A percentile compares a stretch with the other conserved stretches of the same genome.
phyloP scores from a whole-genome alignment of 192 early-diverging fungal genomes.

The Coemansia sp. region DNA sequence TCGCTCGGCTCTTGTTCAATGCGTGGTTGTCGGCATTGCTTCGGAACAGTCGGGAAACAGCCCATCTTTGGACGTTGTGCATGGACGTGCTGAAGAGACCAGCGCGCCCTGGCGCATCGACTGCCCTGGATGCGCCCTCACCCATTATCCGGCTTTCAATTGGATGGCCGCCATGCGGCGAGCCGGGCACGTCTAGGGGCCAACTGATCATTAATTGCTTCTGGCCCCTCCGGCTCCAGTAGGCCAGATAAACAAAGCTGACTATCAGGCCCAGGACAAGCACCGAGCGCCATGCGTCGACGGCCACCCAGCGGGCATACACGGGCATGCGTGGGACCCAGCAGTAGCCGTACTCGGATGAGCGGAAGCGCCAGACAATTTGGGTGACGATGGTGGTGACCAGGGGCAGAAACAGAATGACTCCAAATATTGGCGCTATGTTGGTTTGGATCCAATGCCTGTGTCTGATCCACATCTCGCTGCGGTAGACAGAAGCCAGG shows the following conservation, averaged over 20 bases:
- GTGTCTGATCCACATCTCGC: slow-evolving; percentile 12
- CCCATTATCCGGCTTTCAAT: background rate
- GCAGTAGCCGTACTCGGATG: slow-evolving; percentile 42
- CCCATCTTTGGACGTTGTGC: slow-evolving; percentile 37
- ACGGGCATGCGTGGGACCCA: slow-evolving; percentile 46
- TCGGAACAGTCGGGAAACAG: slow-evolving; percentile 26
- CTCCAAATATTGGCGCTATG: slow-evolving; percentile 30
- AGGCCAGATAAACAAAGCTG: slow-evolving; percentile 9
- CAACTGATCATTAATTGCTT: slow-evolving; percentile 2
- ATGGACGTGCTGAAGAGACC: slow-evolving; percentile 38
- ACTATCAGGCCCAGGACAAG: slow-evolving; percentile 8
- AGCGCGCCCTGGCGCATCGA: slow-evolving; percentile 18
- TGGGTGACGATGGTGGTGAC: slow-evolving; percentile 19
- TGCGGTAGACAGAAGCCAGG: slow-evolving; percentile 18
- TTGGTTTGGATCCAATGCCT: slow-evolving; percentile 42
- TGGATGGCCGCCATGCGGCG: no score
- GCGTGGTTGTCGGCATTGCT: slow-evolving; percentile 12
- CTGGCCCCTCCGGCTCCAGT: background rate
- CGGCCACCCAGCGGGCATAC: slow-evolving; percentile 44
- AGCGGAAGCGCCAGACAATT: slow-evolving; percentile 45
- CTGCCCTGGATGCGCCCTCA: slow-evolving; percentile 7
- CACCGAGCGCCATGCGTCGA: slow-evolving; percentile 35
- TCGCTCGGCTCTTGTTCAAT: no score
- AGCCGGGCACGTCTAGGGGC: background rate
- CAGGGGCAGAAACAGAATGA: slow-evolving; percentile 30